These are phyloP conservation scores for Mycena maculata DNA, from an alignment of 768 basidiomycete genomes.

Conservation along the genomic window DNA sequence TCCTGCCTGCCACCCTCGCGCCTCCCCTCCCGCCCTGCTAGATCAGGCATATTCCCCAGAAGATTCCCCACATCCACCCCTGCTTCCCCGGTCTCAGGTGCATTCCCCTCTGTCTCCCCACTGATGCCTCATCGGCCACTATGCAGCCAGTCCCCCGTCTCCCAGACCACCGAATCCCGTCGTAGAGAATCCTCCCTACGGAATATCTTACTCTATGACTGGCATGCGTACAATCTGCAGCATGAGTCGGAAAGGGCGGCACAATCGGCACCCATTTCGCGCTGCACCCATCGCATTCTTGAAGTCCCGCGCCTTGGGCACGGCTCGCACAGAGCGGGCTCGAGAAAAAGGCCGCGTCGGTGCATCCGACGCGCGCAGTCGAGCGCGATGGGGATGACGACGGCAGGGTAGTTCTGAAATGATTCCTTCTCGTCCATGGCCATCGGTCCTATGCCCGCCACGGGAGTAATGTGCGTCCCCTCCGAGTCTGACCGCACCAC, in stretches of 20 bases:
- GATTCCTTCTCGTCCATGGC: conserved; percentile 93
- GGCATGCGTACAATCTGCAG: too few species aligned
- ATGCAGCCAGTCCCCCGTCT: conserved; percentile 4
- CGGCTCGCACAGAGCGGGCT: too few species aligned
- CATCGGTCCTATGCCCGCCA: conserved; percentile 99
- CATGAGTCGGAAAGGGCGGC: too few species aligned
- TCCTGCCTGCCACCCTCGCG: too few species aligned
- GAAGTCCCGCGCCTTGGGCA: too few species aligned
- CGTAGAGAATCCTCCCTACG: conserved; percentile 22
- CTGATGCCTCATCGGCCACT: conserved; percentile 37
- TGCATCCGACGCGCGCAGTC: too few species aligned
- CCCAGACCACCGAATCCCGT: conserved; percentile 10
- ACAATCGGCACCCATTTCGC: too few species aligned
- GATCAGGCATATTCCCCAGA: conserved; percentile 41
- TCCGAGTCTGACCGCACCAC: neutral
- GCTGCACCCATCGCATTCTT: too few species aligned
- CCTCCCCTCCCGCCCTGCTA: too few species aligned
- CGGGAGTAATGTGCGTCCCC: conserved; percentile 80
- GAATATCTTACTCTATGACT: conserved; percentile 59
- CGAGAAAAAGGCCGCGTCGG: too few species aligned
- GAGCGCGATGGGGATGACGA: too few species aligned
- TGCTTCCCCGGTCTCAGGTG: conserved; percentile 50
- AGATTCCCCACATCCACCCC: conserved; percentile 65
- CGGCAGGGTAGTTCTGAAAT: too few species aligned
- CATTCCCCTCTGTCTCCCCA: conserved; percentile 39